phyloP scores from a whole-genome alignment of 345 rosid species.

The Dimocarpus longan region DNA sequence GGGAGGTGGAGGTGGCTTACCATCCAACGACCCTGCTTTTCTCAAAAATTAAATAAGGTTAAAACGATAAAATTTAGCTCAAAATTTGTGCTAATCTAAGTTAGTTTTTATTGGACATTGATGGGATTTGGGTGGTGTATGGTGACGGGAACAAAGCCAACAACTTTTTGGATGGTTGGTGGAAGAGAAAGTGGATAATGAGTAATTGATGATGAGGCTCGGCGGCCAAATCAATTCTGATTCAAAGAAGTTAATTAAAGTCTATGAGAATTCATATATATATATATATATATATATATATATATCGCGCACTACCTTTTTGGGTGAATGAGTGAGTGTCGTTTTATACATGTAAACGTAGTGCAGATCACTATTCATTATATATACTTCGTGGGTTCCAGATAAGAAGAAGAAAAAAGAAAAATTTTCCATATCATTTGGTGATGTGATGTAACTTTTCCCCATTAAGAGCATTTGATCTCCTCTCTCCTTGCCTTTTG shows the following conservation, averaged over 20 bases:
- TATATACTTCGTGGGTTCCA: slow-evolving; percentile 30
- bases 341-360: not conserved
- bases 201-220: not conserved
- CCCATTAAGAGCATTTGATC: not conserved
- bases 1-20: no score
- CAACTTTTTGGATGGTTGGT: slow-evolving; percentile 12
- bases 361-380: slow-evolving; percentile 10
- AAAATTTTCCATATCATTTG: not conserved
- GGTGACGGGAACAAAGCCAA: not conserved
- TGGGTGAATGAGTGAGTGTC: not conserved
- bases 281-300: not conserved
- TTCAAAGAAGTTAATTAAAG: not conserved
- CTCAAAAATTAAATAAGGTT: no score
- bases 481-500: not conserved
- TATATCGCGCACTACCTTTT: not conserved
- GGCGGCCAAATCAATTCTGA: not conserved
- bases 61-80: no score
- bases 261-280: not conserved
- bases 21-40: no score
- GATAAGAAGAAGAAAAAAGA: slow-evolving; percentile 9
- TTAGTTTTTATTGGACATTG: not conserved
- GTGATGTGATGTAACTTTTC: slow-evolving; percentile 10
- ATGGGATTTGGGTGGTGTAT: not conserved
- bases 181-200: slow-evolving; percentile 3
- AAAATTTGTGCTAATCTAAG: no score